A percentile compares a stretch with the other conserved stretches of the same genome.
Conservation (phyloP, 2,329 filamentous ascomycete genomes). For the Alternaria gansuensis region DNA sequence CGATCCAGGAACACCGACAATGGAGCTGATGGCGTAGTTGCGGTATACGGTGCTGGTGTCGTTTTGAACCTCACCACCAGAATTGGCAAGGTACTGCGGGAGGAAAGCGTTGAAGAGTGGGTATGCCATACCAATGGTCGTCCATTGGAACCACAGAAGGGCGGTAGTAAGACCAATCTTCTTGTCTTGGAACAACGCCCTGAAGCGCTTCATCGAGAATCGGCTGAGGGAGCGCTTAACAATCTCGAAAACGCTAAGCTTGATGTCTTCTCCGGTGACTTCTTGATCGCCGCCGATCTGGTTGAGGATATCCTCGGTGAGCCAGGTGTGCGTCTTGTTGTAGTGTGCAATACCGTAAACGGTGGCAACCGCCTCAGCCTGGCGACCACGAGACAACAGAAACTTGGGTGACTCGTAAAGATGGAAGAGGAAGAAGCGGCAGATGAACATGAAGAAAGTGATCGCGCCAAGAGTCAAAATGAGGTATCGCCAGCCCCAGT, state of each 20-base stretch:
- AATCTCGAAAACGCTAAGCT: conserved; percentile 59
- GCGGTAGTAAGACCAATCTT: conserved; percentile 60
- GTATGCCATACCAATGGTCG: conserved; percentile 84
- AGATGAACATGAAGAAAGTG: conserved; percentile 79
- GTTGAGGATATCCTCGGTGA: conserved; percentile 74
- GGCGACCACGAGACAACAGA: conserved; percentile 76
- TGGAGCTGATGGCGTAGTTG: conserved; percentile 82
- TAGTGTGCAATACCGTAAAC: conserved; percentile 79
- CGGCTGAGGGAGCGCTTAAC: conserved; percentile 68
- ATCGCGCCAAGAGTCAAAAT: conserved; percentile 74
- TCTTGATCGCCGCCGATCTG: conserved; percentile 60
- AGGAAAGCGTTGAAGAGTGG: conserved; percentile 90
- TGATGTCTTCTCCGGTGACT: conserved; percentile 47
- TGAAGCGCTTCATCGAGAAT: conserved; percentile 73
- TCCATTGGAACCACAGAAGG: conserved; percentile 80
- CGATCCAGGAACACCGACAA: conserved; percentile 79
- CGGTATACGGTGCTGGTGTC: conserved; percentile 66
- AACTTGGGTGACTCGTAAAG: conserved; percentile 89
- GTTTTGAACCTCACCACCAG: conserved; percentile 50
- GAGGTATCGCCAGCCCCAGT: conserved; percentile 79
- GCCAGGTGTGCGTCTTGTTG: conserved; percentile 63
- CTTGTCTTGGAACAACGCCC: conserved; percentile 66
- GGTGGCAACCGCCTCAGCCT: conserved; percentile 80
- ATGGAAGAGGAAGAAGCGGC: conserved; percentile 81
- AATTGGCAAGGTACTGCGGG: conserved; percentile 80